Percentiles rank a stretch among this genome's conserved stretches.
Evolutionary conservation across 2,329 filamentous ascomycete species (phyloP).

Genomic region (Clonostachys chloroleuca): DNA sequence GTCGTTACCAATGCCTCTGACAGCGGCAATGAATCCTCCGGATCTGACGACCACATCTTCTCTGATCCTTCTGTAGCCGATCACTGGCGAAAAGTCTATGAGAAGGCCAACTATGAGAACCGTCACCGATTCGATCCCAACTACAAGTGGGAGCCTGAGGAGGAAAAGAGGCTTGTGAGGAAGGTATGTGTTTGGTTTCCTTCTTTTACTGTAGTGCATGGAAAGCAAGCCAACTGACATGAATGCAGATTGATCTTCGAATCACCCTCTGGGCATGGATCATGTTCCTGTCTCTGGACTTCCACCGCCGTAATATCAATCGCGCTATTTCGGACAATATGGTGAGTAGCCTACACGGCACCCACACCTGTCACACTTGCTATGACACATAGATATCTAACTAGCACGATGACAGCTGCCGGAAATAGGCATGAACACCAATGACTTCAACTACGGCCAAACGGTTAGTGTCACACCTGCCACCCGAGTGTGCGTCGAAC

Average conservation of each 20-base stretch:
- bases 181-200: conserved; percentile 24
- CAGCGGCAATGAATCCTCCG: too few species aligned
- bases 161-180: conserved; percentile 38
- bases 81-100: conserved; percentile 43
- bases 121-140: conserved; percentile 43
- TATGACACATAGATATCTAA: background rate
- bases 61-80: conserved; percentile 39
- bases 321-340: conserved; percentile 32
- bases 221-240: background rate
- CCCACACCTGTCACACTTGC: background rate
- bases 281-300: conserved; percentile 41
- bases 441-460: conserved; percentile 39
- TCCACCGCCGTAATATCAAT: conserved; percentile 42
- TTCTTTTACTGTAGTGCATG: background rate
- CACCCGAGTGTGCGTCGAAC: background rate
- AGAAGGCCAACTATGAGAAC: conserved; percentile 49
- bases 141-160: conserved; percentile 37
- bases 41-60: conserved; percentile 24
- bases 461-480: conserved; percentile 16
- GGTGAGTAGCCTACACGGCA: conserved; percentile 9
- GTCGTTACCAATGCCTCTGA: too few species aligned
- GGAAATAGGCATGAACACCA: conserved; percentile 34
- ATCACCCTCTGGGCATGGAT: conserved; percentile 34
- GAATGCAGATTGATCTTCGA: conserved; percentile 39
- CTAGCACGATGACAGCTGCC: conserved; percentile 14